Conservation (phyloP, 202 grass and related monocot genomes). For the Panicum virgatum region DNA sequence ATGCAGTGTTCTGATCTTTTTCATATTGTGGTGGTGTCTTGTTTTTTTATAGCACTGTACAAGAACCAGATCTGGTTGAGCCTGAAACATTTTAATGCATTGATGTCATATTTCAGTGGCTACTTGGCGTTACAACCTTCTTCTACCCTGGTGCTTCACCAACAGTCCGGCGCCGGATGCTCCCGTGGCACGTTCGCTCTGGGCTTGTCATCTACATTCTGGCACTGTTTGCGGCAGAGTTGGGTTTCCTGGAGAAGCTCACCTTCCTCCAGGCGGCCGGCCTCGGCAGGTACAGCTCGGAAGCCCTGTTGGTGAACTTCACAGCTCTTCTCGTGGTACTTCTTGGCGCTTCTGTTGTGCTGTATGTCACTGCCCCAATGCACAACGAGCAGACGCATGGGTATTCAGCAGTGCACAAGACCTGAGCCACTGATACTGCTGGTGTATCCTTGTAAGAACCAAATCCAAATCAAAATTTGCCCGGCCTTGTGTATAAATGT, state of each 20-base stretch:
- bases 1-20: not conserved
- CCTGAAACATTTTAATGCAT: not conserved
- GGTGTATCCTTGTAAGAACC: not conserved
- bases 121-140: constrained; percentile 55
- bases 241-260: constrained; percentile 76
- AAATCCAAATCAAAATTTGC: not conserved
- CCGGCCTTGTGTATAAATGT: not conserved
- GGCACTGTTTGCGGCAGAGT: constrained; percentile 48
- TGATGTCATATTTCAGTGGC: constrained; percentile 52
- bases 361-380: constrained; percentile 54
- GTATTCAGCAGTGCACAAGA: constrained; percentile 47
- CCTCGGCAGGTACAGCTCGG: constrained; percentile 51
- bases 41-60: not conserved
- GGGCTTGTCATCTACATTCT: no score
- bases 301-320: constrained; percentile 63
- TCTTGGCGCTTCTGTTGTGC: constrained; percentile 49
- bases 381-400: constrained; percentile 38
- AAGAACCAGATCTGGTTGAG: not conserved
- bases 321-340: constrained; percentile 52
- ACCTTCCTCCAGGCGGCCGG: constrained; percentile 61
- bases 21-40: not conserved
- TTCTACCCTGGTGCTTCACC: constrained; percentile 55
- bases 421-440: constrained; percentile 13
- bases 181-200: constrained; percentile 55
- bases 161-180: constrained; percentile 15